phyloP scores from a whole-genome alignment of 495 filamentous ascomycete genomes.

The Trichocladium uniseriatum region DNA sequence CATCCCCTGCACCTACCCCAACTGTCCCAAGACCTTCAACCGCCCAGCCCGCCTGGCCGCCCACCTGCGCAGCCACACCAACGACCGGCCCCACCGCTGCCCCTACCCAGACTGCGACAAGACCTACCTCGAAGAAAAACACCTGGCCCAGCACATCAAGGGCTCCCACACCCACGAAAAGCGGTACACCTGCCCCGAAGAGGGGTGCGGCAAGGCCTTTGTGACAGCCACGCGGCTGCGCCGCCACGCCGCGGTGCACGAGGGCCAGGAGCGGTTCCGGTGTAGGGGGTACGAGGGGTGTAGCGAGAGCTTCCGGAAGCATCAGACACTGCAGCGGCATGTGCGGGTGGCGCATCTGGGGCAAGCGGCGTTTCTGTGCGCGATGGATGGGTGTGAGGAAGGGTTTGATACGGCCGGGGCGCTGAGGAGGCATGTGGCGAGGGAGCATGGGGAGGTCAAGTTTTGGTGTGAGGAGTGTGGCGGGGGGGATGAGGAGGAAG shows the following conservation, averaged over 20 bases:
- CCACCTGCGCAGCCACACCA: conserved; percentile 70
- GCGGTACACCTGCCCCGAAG: conserved; percentile 58
- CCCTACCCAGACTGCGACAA: conserved; percentile 62
- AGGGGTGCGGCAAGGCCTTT: conserved; percentile 72
- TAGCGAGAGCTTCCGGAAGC: conserved; percentile 73
- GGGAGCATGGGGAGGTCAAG: conserved; percentile 55
- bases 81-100: conserved; percentile 67
- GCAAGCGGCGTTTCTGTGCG: conserved; percentile 58
- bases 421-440: conserved; percentile 59
- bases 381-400: conserved; percentile 45
- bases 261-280: conserved; percentile 55
- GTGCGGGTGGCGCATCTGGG: conserved; percentile 63
- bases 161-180: conserved; percentile 65
- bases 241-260: conserved; percentile 57
- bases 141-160: conserved; percentile 75
- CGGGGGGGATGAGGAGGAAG: conserved; percentile 11
- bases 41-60: conserved; percentile 69
- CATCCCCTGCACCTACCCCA: conserved; percentile 56
- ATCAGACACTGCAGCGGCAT: conserved; percentile 76
- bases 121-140: conserved; percentile 68
- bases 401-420: conserved; percentile 62
- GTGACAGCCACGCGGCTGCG: conserved; percentile 62
- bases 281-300: conserved; percentile 72
- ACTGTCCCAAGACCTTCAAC: conserved; percentile 77
- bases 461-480: conserved; percentile 67